Base-by-base conservation (phyloP, 805 yeast species). In the Wickerhamiella sergipiensis region DNA sequence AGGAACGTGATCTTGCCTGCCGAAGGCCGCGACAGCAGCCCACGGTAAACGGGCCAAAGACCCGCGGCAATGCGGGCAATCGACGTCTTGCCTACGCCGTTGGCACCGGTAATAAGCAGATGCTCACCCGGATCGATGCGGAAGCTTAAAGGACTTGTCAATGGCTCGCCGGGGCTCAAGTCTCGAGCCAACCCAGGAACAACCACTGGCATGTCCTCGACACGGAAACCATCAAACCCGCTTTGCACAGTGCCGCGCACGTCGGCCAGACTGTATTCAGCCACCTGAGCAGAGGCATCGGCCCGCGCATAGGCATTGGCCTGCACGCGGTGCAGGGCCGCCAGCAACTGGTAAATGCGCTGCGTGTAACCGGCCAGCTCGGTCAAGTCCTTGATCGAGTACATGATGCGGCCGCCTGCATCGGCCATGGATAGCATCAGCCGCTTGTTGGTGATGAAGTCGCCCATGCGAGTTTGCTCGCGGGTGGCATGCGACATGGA, bases 391-490 rank as follows among this genome's bases (percentile, higher is more conserved):
- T 89, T 89, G 57, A 88, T 84, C 1, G 97, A 87, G 66, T 86
- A 87, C 95, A 89, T 88, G 68, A 89, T 75, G 57, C 96, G 74
- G 13, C 94, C 83, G 4, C 97, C 97, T 0, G 97, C 95, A 68
- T 89, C 97, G 4, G 96, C 95, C 63, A 89, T 74, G 3, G 92
- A 83, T 57, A 89, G 74, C 85, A 89, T 82, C 56, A 89, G 73
- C 61, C 97, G 76, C 69, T 89, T 89, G 71, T 89, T 89, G 50
- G 86, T 88, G 59, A 89, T 82, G 59, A 88, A 89, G 57, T 85
- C 87, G 59, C 86, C 81, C 86, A 89, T 86, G 67, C 81, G 60
- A 53, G 69, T 69, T 10, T 69, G 62, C 59, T 62, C 64, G 68
- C 75, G 22, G 18, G 26, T 52, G 56, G 15, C 24, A 13, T 40